Evolutionary conservation across 2,329 filamentous ascomycete genomes (phyloP), one percentile per base, ranked within the genome.

Genomic region (Penicillium sp.): DNA sequence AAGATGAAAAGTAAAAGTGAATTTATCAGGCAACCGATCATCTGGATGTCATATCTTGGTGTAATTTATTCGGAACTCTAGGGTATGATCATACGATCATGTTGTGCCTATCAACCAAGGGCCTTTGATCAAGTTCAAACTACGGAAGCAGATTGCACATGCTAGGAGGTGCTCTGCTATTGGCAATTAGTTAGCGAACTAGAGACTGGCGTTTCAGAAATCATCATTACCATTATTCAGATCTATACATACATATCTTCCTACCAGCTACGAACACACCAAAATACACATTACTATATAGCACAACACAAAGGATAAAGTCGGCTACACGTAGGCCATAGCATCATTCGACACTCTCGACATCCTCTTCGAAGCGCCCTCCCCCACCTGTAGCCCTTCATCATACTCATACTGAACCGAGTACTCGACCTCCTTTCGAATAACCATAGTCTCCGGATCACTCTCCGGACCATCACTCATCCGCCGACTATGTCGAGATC

Each of bases 381-480:
- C 37, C n/a, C 44, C 47, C 44, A 47, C 50, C 18, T 40, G 34
- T 28, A 46, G 42, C 23, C 40, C 52, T 37, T 61, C 59, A 45
- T 48, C 47, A 35, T 49, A 35, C 27, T 61, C 58, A 52, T 57
- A 64, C 47, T 65, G 56, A 32, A 65, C 50, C 4, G 60, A 57
- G 41, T 63, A 65, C 35, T 57, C 51, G 26, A 67, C 54, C 43
- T 68, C 64, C 47, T 68, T 67, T 38, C 58, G 56, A 36, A 67
- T 67, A 22, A 66, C 60, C 65, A 67, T 64, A 47, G 46, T 57
- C 22, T 57, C 51, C 7, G 39, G 28, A 27, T 47, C 50, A 8
- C 52, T 47, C 9, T 48, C 52, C 28, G 52, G 56, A 11, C 22
- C 46, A 13, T 23, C 18, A 45, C 49, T 45, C 13, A 23, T 39